Evolutionary conservation across 106 monocot genomes (phyloP), one percentile per base, ranked within the genome.

Genomic region (Dendrobium nobile): DNA sequence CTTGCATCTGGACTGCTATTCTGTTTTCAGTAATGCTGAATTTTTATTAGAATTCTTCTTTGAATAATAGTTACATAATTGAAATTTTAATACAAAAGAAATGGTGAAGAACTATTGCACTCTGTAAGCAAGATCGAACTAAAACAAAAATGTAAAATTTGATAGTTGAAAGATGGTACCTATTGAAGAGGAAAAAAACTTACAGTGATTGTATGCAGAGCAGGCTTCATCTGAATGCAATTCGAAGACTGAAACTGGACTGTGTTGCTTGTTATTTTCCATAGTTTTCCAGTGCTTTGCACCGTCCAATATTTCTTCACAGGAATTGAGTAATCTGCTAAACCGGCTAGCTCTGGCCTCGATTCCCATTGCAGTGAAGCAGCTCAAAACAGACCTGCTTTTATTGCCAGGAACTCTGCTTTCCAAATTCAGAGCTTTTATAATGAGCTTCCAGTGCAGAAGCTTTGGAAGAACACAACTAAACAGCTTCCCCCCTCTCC

Each of bases 241-340:
- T 75, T 75, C 74, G 1, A 75, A 44, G 9, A 75, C 74, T 0
- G 74, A 75, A 44, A 75, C 74, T 5, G 74, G 74, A 20, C 74
- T 75, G 5, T 20, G 44, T 20, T 75, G 44, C 26, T 65, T 65
- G 24, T 2, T 24, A 65, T 65, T 22, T 1, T 8, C n/a, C 64
- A 22, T 65, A 22, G 7, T 65, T 65, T 65, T 65, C 64, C 64
- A 65, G 64, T 9, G 24, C 64, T 5, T 9, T 22, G 8, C 27
- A 9, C 24, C 26, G 15, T 65, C 64, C 64, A 65, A 24, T 22
- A 65, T 10, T 22, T 65, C 64, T 22, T 65, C 64, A 26, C 64
- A 65, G 7, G 64, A 65, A 65, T 65, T 22, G 5, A 65, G 64
- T 26, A 65, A 65, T 24, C 64, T 6, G 7, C 9, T 26, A 10